Base-by-base conservation (phyloP, 345 rosid species). In the Bretschneidera sinensis region DNA sequence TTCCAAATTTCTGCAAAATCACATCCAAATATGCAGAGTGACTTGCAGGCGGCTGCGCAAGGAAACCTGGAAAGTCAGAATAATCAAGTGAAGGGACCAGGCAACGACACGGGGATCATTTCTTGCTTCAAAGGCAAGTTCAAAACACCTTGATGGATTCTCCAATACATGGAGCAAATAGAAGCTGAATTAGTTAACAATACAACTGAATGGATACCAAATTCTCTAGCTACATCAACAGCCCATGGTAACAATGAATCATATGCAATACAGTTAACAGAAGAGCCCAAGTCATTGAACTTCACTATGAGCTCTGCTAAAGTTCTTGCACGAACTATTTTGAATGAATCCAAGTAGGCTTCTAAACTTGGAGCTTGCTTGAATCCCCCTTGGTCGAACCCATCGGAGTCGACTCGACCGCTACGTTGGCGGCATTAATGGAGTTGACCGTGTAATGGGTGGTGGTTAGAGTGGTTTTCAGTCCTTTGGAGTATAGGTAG, bases 391-490 rank as follows among this genome's bases (percentile, higher is more conserved):
- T 62, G 65, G 9, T 90, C 90, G 62, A 76, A 83, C 24, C 97
- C 97, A 39, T 90, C 92, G 43, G 95, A 87, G 70, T 85, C 25
- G 87, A 61, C 53, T 79, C 86, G 39, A 87, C 83, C 43, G 63
- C 55, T 53, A 87, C 52, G 34, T 35, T 63, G 0, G 86, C 71
- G 0, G 77, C 74, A 24, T 47, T 34, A 33, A 87, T 70, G 68
- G 85, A 83, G 19, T 67, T 54, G 47, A 65, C 63, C 17, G 88
- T 78, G 83, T 82, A 87, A 23, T 58, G 76, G 34, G 95, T 83
- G 33, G 88, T 85, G 77, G 85, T 92, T 21, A 90, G 48, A 0
- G 97, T 87, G 48, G 81, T 82, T 52, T 74, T 83, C 43, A 87
- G 65, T 13, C 83, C 90, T 68, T 82, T 82, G 23, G 87, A 82